Evolutionary conservation across 1,284 basidiomycete genomes (phyloP), one percentile per base, ranked within the genome.

Genomic region (Xanthoconium separans): DNA sequence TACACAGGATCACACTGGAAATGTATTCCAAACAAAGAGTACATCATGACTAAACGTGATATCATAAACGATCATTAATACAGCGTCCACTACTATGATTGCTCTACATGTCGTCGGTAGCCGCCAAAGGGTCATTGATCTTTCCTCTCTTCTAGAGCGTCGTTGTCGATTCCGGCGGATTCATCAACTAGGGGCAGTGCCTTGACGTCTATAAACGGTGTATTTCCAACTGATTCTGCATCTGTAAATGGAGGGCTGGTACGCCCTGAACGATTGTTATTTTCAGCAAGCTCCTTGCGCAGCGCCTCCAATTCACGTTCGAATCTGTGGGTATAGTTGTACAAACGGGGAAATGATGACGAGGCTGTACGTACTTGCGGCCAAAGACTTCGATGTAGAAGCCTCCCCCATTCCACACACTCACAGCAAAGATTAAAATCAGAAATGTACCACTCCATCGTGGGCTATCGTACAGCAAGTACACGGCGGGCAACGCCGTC

Each of bases 371-470:
- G 60, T 59, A 93, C 92, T 95, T 95, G 72, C 93, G 83, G 36
- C 93, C 93, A 68, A 95, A 96, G 31, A 96, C 93, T 69, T 98
- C 95, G 57, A 97, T 94, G 70, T 96, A 96, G 77, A 84, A 93
- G 10, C 83, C 89, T 57, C 81, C 91, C 49, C 83, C 91, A 63
- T 93, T 93, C 91, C 91, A 93, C 1, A 89, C 89, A 57, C 86
- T 88, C 42, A 93, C 90, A 31, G 80, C 75, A 64, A 96, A 91
- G 44, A 95, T 88, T 55, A 82, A 59, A 40, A 93, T 75, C 22
- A 97, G 74, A 74, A 93, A 95, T 2, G 81, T 70, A 15, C 82
- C 84, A 57, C 89, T 92, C 78, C 87, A 91, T 45, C 77, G 75
- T 1, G 86, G 70, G 64, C 83, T 91, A 64, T 89, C 82, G 61